These are phyloP conservation scores for Patellaria atrata DNA, from an alignment of 495 filamentous ascomycete species.

Conservation along the genomic window DNA sequence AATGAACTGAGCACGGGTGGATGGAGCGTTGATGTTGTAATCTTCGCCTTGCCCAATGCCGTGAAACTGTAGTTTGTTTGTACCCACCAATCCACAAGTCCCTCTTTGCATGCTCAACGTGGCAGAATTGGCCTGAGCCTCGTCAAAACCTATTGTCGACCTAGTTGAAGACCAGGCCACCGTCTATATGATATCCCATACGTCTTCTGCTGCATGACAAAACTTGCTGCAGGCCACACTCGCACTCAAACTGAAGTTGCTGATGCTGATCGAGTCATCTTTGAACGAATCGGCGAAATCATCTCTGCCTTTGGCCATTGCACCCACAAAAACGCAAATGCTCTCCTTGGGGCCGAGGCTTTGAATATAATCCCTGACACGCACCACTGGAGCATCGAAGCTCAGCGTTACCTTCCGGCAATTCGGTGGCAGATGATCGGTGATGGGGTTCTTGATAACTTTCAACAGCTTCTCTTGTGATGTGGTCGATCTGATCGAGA, in stretches of 20 bases:
- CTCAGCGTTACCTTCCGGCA: slow-evolving; percentile 94
- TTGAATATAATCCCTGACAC: slow-evolving; percentile 76
- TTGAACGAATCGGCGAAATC: slow-evolving; percentile 91
- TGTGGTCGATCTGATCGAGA: slow-evolving; percentile 88
- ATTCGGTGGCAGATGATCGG: slow-evolving; percentile 88
- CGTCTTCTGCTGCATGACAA: slow-evolving; percentile 94
- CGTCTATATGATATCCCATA: slow-evolving; percentile 76
- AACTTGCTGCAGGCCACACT: slow-evolving; percentile 98
- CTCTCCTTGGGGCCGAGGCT: slow-evolving; percentile 68
- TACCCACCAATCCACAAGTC: slow-evolving; percentile 12
- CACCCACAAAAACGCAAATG: slow-evolving; percentile 92
- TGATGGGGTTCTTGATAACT: slow-evolving; percentile 95
- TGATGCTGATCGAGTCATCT: slow-evolving; percentile 94
- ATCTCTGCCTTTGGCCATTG: slow-evolving; percentile 93
- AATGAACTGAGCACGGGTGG: slow-evolving; percentile 27
- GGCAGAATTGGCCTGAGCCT: not conserved
- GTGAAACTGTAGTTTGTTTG: slow-evolving; percentile 6
- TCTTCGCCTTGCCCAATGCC: slow-evolving; percentile 28
- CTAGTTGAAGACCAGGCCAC: not conserved
- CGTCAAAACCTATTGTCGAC: not conserved
- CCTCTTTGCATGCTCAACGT: slow-evolving; percentile 1
- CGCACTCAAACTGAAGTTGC: slow-evolving; percentile 90
- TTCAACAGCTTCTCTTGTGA: slow-evolving; percentile 95
- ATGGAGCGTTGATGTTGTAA: slow-evolving; percentile 43
- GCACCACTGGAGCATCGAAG: slow-evolving; percentile 76